These are phyloP conservation scores for Bjerkandera adusta DNA, from an alignment of 1,284 basidiomycete genomes.

Conservation along the genomic window DNA sequence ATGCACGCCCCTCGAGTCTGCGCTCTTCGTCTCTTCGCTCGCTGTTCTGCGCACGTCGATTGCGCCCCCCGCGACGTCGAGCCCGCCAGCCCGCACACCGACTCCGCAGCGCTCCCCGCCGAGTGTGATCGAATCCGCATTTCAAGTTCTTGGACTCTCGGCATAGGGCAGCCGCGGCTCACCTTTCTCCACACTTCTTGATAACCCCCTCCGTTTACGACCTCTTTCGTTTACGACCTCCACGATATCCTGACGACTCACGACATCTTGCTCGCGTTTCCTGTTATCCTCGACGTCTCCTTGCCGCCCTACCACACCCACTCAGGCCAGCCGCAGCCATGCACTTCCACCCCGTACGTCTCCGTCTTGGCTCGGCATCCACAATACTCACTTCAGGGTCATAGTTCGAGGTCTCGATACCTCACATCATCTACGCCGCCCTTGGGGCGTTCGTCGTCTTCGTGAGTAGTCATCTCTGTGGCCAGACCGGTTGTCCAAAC, in stretches of 20 bases:
- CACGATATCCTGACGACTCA: constrained; percentile 10
- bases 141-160: constrained; percentile 3
- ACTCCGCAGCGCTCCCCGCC: not conserved
- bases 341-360: constrained; percentile 15
- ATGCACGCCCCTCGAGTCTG: not conserved
- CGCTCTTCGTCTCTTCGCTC: too few relatives aligned
- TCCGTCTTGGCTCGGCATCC: not conserved
- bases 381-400: not conserved
- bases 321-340: constrained; percentile 2
- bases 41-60: not conserved
- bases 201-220: constrained; percentile 4
- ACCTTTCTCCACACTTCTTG: constrained; percentile 7
- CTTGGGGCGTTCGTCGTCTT: constrained; percentile 82
- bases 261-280: not conserved
- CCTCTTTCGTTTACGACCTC: constrained; percentile 8
- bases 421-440: constrained; percentile 80
- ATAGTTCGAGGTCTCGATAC: constrained; percentile 67
- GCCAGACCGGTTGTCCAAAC: not conserved
- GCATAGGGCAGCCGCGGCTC: constrained; percentile 4
- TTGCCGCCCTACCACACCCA: not conserved
- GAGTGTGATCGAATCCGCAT: constrained; percentile 7
- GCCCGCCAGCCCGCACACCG: not conserved
- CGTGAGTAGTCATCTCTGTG: constrained; percentile 40
- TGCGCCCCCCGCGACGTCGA: not conserved
- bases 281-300: not conserved